Evolutionary conservation across 2,329 filamentous ascomycete genomes (phyloP).

Genomic region (Grosmannia huntii): DNA sequence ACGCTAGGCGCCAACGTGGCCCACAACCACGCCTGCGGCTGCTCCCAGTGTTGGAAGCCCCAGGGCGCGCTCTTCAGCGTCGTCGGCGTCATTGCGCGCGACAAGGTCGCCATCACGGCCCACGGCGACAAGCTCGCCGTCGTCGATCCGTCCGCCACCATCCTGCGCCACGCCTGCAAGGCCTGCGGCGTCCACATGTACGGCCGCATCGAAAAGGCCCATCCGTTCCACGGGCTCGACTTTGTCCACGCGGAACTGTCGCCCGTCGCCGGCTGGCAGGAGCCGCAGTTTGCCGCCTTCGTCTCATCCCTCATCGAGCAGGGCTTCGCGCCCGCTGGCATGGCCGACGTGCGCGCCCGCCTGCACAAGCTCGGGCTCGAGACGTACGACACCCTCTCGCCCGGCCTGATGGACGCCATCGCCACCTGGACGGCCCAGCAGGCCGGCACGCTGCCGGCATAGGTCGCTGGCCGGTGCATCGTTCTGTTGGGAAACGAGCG

Average conservation of each 20-base stretch:
- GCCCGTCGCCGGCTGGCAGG: conserved; percentile 52
- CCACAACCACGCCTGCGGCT: conserved; percentile 61
- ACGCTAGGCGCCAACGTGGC: conserved; percentile 43
- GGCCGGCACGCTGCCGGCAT: conserved; percentile 18
- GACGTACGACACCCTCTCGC: conserved; percentile 50
- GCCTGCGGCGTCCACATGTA: conserved; percentile 50
- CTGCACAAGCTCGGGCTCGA: conserved; percentile 42
- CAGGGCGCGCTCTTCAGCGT: conserved; percentile 49
- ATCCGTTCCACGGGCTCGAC: conserved; percentile 56
- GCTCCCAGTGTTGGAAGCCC: conserved; percentile 63
- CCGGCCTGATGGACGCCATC: conserved; percentile 49
- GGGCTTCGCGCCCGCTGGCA: conserved; percentile 42
- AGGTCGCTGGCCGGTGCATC: not conserved
- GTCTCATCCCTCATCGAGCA: conserved; percentile 58
- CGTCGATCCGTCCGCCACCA: conserved; percentile 42
- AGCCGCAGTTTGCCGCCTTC: conserved; percentile 57
- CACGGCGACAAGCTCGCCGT: conserved; percentile 44
- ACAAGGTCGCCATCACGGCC: conserved; percentile 42
- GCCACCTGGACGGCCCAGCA: conserved; percentile 42
- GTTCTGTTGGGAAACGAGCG: not conserved
- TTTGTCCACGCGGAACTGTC: conserved; percentile 55
- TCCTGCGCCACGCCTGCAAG: conserved; percentile 47
- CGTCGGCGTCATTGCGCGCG: conserved; percentile 45
- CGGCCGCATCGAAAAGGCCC: conserved; percentile 51
- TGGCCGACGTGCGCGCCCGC: conserved; percentile 39